Conservation (phyloP, 1,284 basidiomycete genomes). For the Leccinum pseudoinsigne region DNA sequence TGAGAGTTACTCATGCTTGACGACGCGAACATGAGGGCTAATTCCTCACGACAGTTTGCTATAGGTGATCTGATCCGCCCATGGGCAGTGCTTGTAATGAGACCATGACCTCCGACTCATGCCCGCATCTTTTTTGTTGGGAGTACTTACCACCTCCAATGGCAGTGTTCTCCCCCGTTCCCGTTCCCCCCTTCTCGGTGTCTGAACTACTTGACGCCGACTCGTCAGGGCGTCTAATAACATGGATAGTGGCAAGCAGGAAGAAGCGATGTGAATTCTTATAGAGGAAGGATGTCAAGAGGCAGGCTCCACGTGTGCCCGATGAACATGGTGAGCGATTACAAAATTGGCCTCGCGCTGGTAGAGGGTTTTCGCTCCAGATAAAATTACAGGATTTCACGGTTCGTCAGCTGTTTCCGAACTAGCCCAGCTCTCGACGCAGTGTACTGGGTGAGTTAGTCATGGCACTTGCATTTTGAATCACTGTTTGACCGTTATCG, state of each 20-base stretch:
- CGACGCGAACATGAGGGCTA: no score
- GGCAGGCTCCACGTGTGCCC: background rate
- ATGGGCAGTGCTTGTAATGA: no score
- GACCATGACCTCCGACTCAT: no score
- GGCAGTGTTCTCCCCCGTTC: no score
- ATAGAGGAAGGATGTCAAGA: background rate
- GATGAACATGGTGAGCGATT: background rate
- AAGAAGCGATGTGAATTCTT: slow-evolving; percentile 9
- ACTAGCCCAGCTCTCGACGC: background rate
- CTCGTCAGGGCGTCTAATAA: background rate
- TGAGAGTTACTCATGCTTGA: no score
- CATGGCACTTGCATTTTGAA: background rate
- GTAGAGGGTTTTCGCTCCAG: background rate
- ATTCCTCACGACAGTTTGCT: no score
- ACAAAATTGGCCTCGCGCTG: background rate
- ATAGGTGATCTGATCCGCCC: no score
- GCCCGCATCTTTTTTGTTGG: no score
- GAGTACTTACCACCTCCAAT: no score
- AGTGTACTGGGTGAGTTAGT: background rate
- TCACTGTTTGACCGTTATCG: background rate
- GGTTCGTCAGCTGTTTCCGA: background rate
- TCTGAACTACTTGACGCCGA: no score
- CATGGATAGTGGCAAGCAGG: background rate
- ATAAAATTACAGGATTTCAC: background rate
- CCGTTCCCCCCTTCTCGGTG: no score